These are phyloP conservation scores for Russula dissimulans DNA, from an alignment of 768 basidiomycete genomes.

Conservation along the genomic window DNA sequence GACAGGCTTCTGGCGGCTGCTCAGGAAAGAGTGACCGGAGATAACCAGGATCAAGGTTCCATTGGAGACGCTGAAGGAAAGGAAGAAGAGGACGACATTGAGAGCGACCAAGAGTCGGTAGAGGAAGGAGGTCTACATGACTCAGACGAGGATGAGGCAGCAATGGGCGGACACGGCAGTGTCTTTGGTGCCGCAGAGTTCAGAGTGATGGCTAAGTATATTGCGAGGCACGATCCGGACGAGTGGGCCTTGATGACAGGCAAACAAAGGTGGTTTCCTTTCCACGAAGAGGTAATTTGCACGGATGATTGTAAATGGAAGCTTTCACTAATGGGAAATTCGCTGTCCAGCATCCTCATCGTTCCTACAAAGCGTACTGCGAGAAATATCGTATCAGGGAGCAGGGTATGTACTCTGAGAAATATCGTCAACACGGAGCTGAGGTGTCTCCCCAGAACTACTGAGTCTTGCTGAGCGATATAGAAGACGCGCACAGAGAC, in stretches of 20 bases:
- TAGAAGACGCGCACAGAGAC: slow-evolving; percentile 10
- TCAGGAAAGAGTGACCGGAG: not conserved
- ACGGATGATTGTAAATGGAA: too few relatives aligned
- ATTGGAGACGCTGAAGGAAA: slow-evolving; percentile 14
- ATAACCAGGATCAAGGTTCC: not conserved
- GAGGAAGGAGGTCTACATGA: slow-evolving; percentile 22
- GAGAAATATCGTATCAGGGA: slow-evolving; percentile 11
- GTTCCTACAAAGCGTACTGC: not conserved
- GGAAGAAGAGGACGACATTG: slow-evolving; percentile 30
- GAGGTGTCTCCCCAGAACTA: slow-evolving; percentile 4
- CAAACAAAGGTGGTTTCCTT: slow-evolving; percentile 48
- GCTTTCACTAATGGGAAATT: not conserved
- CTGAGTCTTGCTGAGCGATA: slow-evolving; percentile 24
- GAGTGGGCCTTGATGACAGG: slow-evolving; percentile 35
- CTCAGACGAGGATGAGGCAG: slow-evolving; percentile 25
- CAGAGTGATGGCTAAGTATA: slow-evolving; percentile 49
- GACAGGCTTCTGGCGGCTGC: slow-evolving; percentile 9
- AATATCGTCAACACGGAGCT: not conserved
- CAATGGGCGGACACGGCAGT: slow-evolving; percentile 45
- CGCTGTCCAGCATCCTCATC: slow-evolving; percentile 6
- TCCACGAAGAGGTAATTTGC: slow-evolving; percentile 39
- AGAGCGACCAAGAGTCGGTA: slow-evolving; percentile 26
- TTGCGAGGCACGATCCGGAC: slow-evolving; percentile 31
- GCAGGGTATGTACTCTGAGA: not conserved
- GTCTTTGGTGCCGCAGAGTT: slow-evolving; percentile 54